Evolutionary conservation across 345 rosid genomes (phyloP), one percentile per base, ranked within the genome.

Genomic region (Cochlearia excelsa): DNA sequence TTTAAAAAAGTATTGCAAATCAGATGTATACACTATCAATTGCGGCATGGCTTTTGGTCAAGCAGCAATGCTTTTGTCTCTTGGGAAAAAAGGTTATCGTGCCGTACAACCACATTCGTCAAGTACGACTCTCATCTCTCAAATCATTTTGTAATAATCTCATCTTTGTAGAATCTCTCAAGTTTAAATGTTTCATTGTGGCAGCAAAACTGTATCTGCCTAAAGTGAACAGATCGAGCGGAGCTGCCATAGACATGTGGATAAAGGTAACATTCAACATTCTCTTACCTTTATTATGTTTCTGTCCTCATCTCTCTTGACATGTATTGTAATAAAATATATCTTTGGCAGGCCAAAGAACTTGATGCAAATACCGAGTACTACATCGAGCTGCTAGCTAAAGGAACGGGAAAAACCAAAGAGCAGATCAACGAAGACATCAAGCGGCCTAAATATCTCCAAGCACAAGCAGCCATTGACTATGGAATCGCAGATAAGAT

Each of bases 11-110:
- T 77, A 65, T 51, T 83, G 93, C 81, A 80, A 77, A 71, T 66
- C 93, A 62, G 77, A 78, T 16, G 80, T 88, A 37, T 80, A 83
- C 70, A 86, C 95, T 6, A 79, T 92, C 73, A 92, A 88, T 46
- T 77, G 83, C 57, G 90, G 93, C 65, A 79, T 80, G 93, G 99
- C 97, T 48, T 83, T 59, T 76, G 97, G 98, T 76, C 95, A 86
- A 80, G 95, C 95, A 54, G 97, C 93, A 57, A 86, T 88, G 97
- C 87, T 88, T 78, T 78, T 92, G 26, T 76, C 97, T 28, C 78
- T 80, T 35, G 99, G 97, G 73, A 70, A 81, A 42, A 88, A 79
- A 69, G 98, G 97, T 63, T 70, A 63, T 54, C 97, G 95, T 48
- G 87, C 79, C 9, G 56, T 85, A 26, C 88, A 78, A 75, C 91